These are phyloP conservation scores for Cymodocea nodosa DNA, from an alignment of 116 monocot genomes.

Conservation along the genomic window DNA sequence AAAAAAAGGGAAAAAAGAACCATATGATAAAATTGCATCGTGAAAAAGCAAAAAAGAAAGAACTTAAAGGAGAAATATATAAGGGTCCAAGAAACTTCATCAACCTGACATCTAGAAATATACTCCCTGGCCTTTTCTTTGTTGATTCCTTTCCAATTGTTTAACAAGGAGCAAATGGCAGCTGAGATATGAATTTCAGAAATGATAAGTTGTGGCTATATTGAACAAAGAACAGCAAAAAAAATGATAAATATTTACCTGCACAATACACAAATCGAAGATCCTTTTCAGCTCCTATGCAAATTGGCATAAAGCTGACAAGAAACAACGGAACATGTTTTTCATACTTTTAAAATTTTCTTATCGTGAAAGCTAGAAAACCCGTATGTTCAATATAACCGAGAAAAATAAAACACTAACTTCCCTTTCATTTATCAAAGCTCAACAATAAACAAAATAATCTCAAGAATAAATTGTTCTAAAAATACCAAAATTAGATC, in stretches of 20 bases:
- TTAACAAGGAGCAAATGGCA: slow-evolving; percentile 70
- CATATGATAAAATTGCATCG: neutral
- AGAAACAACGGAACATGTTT: slow-evolving; percentile 1
- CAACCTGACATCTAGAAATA: slow-evolving; percentile 72
- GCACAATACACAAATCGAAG: slow-evolving; percentile 97
- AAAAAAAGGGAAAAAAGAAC: slow-evolving; percentile 19
- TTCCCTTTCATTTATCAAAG: neutral
- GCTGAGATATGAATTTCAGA: slow-evolving; percentile 27
- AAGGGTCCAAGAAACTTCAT: neutral
- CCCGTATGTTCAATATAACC: no score
- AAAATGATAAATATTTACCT: slow-evolving; percentile 32
- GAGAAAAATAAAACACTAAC: neutral
- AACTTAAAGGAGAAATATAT: neutral
- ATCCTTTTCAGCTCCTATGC: slow-evolving; percentile 83
- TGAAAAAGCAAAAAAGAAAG: neutral
- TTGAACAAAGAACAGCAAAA: neutral
- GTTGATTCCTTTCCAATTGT: slow-evolving; percentile 86
- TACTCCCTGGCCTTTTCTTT: slow-evolving; percentile 65
- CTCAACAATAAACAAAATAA: neutral
- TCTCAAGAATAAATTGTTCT: no score
- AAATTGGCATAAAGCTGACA: slow-evolving; percentile 77
- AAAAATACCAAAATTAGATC: neutral
- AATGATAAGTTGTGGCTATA: neutral
- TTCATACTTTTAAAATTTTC: neutral
- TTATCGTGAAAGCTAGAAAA: no score